Evolutionary conservation across 2,329 filamentous ascomycete genomes (phyloP), one percentile per base, ranked within the genome.

Genomic region (Colletotrichum spaethianum): DNA sequence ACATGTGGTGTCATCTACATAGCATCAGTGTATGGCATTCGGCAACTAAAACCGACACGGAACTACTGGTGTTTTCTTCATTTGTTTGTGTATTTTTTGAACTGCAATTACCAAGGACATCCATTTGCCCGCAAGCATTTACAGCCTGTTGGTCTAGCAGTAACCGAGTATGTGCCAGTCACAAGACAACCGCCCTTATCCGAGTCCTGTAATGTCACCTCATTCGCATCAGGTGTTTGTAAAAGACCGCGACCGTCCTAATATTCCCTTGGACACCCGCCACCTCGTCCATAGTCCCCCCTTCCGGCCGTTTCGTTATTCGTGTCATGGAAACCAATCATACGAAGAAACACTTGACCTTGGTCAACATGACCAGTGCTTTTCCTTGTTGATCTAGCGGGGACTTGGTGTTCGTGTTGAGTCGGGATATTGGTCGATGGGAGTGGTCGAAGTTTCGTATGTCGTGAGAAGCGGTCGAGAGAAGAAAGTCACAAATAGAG

Each of bases 71-170:
- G 36, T 62, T 73, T 73, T 73, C 55, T 63, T 72, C 40, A 56
- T 73, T 73, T 73, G 70, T 73, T 73, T 73, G 61, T 72, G 59
- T 61, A 56, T 73, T 73, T 67, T 72, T 56, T 73, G 70, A 73
- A 67, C 62, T 62, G 70, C 70, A 70, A 71, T 73, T 62, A 71
- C 56, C 38, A 36, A 55, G 60, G 67, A 60, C 53, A 28, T 46
- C 38, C 26, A 46, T 48, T 46, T 40, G 67, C 55, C 63, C 53
- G 46, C 36, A 59, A 66, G 67, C 62, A 60, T 36, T 42, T 46
- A 66, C 67, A 38, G 53, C 48, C 33, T 28, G 6, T 57, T 50
- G 55, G 40, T 33, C 42, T 23, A 16, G 62, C 62, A 70, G 60
- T 46, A 20, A 28, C 55, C 44, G 42, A 69, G 61, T 40, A 33